Evolutionary conservation across 148 eudicot genomes (phyloP).

Genomic region (Amaranthus hypochondriacus): DNA sequence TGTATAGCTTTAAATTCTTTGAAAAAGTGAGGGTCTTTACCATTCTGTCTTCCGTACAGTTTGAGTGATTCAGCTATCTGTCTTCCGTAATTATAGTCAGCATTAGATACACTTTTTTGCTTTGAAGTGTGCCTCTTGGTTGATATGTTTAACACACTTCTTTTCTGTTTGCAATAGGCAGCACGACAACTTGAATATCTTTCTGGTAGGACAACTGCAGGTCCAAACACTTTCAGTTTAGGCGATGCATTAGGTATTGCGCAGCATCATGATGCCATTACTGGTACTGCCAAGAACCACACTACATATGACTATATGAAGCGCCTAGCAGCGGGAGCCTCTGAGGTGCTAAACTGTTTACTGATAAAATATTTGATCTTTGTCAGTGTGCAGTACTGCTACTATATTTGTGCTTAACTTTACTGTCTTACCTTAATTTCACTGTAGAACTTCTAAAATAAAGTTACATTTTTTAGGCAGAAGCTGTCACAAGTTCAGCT

Average conservation of each 20-base stretch:
- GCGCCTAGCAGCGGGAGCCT: constrained; percentile 72
- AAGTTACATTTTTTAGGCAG: constrained; percentile 47
- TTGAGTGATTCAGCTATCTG: background rate
- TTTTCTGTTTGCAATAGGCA: constrained; percentile 41
- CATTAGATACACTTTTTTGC: background rate
- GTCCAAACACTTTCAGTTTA: constrained; percentile 56
- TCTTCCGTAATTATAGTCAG: background rate
- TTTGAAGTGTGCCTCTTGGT: background rate
- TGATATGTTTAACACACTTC: background rate
- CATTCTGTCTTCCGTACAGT: too few species aligned
- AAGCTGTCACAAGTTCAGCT: constrained; percentile 55
- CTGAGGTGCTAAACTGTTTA: constrained; percentile 44
- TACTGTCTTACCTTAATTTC: background rate
- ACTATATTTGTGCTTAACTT: background rate
- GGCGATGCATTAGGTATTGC: constrained; percentile 84
- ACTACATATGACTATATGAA: constrained; percentile 68
- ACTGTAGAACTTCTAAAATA: background rate
- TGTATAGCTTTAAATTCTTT: background rate
- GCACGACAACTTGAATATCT: constrained; percentile 83
- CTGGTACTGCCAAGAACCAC: constrained; percentile 83
- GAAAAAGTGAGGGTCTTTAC: background rate
- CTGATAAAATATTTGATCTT: background rate
- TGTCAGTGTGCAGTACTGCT: too few species aligned
- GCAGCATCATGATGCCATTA: constrained; percentile 86
- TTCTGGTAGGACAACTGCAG: constrained; percentile 44